phyloP scores from a whole-genome alignment of 352 stramenopile species.

The Elongisporangium anandrum region DNA sequence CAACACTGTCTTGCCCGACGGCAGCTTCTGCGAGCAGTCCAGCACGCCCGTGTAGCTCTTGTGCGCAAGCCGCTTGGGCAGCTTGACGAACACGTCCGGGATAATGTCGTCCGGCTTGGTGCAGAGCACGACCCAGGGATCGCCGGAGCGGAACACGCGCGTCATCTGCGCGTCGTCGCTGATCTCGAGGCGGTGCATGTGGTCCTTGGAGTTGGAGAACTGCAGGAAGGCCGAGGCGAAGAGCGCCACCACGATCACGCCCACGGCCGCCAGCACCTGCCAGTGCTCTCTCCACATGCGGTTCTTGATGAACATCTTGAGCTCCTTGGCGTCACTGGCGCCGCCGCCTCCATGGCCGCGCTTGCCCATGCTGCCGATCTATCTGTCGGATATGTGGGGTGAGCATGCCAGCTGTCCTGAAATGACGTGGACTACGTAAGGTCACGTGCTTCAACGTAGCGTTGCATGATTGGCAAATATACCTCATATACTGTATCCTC shows the following conservation, averaged over 20 bases:
- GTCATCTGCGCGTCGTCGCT: constrained; percentile 43
- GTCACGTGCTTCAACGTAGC: constrained; percentile 4
- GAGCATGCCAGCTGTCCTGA: neutral
- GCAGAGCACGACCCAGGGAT: constrained; percentile 82
- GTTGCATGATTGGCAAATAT: constrained; percentile 8
- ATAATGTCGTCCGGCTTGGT: constrained; percentile 59
- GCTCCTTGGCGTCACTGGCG: constrained; percentile 56
- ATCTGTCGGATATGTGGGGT: neutral
- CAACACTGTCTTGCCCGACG: constrained; percentile 53
- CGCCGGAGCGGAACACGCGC: constrained; percentile 73
- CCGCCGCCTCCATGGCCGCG: constrained; percentile 24
- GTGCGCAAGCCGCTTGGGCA: constrained; percentile 42
- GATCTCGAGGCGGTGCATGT: constrained; percentile 66
- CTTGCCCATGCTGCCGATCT: constrained; percentile 20
- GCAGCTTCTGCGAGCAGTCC: constrained; percentile 64
- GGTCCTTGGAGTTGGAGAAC: constrained; percentile 51
- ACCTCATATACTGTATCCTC: neutral
- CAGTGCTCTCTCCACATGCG: constrained; percentile 80
- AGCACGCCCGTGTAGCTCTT: constrained; percentile 65
- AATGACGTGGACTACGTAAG: constrained; percentile 2
- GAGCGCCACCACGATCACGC: constrained; percentile 48
- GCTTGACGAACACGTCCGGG: constrained; percentile 68
- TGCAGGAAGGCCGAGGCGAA: constrained; percentile 62
- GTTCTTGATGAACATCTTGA: constrained; percentile 83
- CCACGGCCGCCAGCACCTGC: constrained; percentile 44